Evolutionary conservation across 1,139 yeast species (phyloP), one percentile per base, ranked within the genome.

Genomic region (Kazachstania sp.): DNA sequence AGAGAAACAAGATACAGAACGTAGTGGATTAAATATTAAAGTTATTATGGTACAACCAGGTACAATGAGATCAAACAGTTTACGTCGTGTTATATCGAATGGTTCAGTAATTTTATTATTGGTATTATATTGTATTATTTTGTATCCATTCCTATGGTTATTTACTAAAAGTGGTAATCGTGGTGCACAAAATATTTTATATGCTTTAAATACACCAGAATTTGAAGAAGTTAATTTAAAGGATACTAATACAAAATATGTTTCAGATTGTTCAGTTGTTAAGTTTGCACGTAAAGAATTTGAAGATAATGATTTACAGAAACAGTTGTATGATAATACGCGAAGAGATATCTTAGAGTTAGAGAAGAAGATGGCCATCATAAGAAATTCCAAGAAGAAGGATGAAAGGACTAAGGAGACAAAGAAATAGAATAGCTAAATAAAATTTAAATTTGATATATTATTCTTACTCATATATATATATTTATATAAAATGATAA

Each of bases 41-140:
- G 74, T 87, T n/a, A 75, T 83, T 50, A 57, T 86, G 50, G 95
- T 86, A 4, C 94, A 92, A 60, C 98, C 98, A 0, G 98, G 98
- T 0, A 57, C 90, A 44, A 85, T 86, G 83, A 75, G 97, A 57
- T 81, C 95, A 1, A 86, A 95, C 2, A 80, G 94, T 35, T 83
- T 92, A 42, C 79, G 95, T 57, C 75, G 97, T 50, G 79, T 83
- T 43, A 53, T 86, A 11, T 80, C 95, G 11, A 73, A 86, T 68
- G 97, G 98, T 0, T 72, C 86, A 0, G 57, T 92, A 2, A 67
- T 77, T 63, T 94, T 96, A 1, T 71, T 92, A 43, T 26, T 83
- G 0, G 29, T 82, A 3, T 15, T 77, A 1, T 92, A 92, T 64
- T 56, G 64, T 35, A 52, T 87, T 36, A 4, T 88, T 2, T 52